Evolutionary conservation across 73 alveolate genomes (phyloP).

Genomic region (Uronychia setigera): DNA sequence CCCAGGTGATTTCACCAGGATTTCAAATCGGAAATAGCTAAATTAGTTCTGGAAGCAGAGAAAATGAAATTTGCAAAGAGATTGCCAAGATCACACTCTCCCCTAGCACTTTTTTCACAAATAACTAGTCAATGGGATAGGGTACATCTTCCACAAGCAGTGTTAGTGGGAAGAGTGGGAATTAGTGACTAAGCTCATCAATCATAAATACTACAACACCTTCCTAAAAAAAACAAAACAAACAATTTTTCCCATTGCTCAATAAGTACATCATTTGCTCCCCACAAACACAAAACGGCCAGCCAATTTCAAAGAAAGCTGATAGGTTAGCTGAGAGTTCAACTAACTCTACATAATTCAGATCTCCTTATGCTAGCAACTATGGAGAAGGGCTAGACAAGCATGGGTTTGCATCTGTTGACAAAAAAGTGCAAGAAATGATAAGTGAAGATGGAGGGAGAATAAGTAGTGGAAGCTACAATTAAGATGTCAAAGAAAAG

Average conservation of each 20-base stretch:
- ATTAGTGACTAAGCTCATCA: background rate
- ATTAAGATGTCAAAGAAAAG: too few species aligned
- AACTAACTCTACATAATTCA: background rate
- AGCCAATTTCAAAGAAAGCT: background rate
- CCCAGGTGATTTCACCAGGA: too few species aligned
- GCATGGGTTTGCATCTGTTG: too few species aligned
- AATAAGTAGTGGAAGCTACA: too few species aligned
- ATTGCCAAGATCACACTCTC: background rate
- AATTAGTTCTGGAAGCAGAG: background rate
- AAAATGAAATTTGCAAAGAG: background rate
- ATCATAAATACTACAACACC: background rate
- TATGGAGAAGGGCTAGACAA: constrained; percentile 1
- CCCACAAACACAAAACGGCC: background rate
- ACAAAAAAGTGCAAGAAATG: too few species aligned
- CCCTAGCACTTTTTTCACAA: background rate
- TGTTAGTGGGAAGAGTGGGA: background rate
- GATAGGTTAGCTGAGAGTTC: too few species aligned
- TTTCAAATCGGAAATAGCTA: too few species aligned
- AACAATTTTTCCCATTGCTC: background rate
- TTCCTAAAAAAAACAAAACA: background rate
- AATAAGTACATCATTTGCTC: background rate
- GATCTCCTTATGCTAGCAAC: background rate
- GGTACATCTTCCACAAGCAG: background rate
- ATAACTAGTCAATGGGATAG: background rate
- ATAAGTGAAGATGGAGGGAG: too few species aligned